Conservation (phyloP, 2,329 filamentous ascomycete genomes). For the Paraconiothyrium sp. region DNA sequence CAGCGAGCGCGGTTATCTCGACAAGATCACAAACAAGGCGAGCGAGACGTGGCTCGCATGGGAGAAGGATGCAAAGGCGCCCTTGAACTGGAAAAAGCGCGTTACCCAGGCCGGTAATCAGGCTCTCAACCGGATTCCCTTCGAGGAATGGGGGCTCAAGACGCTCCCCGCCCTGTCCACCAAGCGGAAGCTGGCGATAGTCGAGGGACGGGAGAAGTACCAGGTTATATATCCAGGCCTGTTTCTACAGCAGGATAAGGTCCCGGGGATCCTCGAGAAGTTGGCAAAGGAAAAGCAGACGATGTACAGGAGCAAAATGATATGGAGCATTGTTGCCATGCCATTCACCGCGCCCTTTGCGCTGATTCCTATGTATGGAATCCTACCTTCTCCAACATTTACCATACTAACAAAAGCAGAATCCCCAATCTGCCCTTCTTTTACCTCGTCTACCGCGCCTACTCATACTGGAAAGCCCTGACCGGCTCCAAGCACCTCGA, state of each 20-base stretch:
- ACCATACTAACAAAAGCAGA: constrained; percentile 55
- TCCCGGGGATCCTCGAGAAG: constrained; percentile 71
- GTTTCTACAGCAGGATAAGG: constrained; percentile 71
- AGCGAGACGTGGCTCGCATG: constrained; percentile 82
- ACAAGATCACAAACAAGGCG: constrained; percentile 76
- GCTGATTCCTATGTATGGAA: constrained; percentile 81
- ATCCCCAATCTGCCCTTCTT: constrained; percentile 97
- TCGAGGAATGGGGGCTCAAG: constrained; percentile 97
- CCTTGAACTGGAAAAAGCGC: constrained; percentile 82
- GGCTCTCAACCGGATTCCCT: constrained; percentile 86
- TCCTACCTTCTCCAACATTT: neutral
- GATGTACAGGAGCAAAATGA: constrained; percentile 78
- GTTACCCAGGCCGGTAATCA: constrained; percentile 88
- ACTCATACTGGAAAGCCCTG: constrained; percentile 66
- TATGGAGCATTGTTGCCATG: constrained; percentile 70
- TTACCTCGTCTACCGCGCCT: constrained; percentile 90
- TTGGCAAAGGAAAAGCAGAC: constrained; percentile 83
- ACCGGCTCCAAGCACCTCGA: constrained; percentile 85
- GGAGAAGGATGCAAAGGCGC: constrained; percentile 77
- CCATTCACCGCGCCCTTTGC: constrained; percentile 85
- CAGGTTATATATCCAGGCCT: constrained; percentile 80
- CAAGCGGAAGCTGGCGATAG: constrained; percentile 70
- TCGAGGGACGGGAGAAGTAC: constrained; percentile 70
- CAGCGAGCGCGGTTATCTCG: constrained; percentile 64
- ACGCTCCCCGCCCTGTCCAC: constrained; percentile 85